Evolutionary conservation across 1,139 yeast species (phyloP), one percentile per base, ranked within the genome.

Genomic region (Blastobotrys buckinghamii): DNA sequence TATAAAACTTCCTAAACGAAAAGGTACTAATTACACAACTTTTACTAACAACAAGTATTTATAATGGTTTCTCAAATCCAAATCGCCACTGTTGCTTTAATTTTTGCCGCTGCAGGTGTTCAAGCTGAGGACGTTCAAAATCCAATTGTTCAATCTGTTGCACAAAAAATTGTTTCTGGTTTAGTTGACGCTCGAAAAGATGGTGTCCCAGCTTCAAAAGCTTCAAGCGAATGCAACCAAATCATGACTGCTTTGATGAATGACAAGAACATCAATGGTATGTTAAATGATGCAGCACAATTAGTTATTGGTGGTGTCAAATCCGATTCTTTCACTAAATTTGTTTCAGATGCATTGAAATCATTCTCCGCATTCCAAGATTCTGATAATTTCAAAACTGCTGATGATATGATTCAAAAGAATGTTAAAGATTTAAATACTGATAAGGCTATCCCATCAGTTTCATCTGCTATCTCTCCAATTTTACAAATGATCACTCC

Each of bases 101-200:
- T 42, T 17, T 15, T 29, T n/a, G 40, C 32, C 8, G 22, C 32
- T 13, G 26, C 16, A 15, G 41, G 20, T 26, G 30, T 24, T 15
- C 2, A 16, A 2, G 39, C 39, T n/a, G 26, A 36, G 13, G 10
- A 12, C 29, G 10, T 26, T 1, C 36, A 27, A 22, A 44, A 44
- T 38, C 47, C 41, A 38, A 16, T 44, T 29, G 20, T 44, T 34
- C 16, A 16, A 10, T 38, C 42, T 6, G 15, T 44, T 27, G 47
- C 47, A 17, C n/a, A 32, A 20, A 41, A 44, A 32, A 16, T 44
- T 27, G 47, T 44, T 15, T 38, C 47, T 38, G 47, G 47, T n/a
- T 32, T 44, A 37, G 47, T 39, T 16, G 47, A 29, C 19, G 47
- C 47, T 22, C 37, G 47, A 44, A 37, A 38, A 22, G 27, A 33